Evolutionary conservation across 148 eudicot species (phyloP).

Genomic region (Pouteria glomerata): DNA sequence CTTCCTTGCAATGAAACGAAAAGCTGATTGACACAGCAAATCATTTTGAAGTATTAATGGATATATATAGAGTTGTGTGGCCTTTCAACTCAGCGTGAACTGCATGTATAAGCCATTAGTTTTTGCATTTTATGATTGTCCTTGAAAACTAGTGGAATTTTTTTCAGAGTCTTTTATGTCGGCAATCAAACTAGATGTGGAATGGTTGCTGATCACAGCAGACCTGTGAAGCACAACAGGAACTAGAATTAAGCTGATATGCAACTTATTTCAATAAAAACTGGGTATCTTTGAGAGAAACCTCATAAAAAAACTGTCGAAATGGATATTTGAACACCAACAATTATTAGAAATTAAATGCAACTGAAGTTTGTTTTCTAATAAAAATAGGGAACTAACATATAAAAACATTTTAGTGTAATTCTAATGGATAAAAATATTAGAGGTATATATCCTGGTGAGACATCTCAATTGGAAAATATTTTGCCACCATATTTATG

Average conservation of each 20-base stretch:
- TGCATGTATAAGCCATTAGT: background rate
- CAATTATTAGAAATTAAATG: background rate
- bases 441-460: background rate
- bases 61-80: background rate
- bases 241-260: background rate
- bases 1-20: background rate
- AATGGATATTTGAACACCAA: slow-evolving; percentile 2
- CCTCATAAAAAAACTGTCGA: background rate
- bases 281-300: background rate
- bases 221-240: background rate
- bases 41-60: background rate
- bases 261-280: background rate
- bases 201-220: background rate
- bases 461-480: background rate
- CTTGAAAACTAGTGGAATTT: background rate
- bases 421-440: background rate
- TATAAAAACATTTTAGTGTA: background rate
- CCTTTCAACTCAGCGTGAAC: background rate
- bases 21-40: background rate
- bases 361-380: background rate
- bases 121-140: background rate
- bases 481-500: background rate
- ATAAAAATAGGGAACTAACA: background rate
- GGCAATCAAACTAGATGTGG: background rate
- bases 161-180: background rate